phyloP scores from a whole-genome alignment of 352 stramenopile species.

The Phytophthora pinifolia region DNA sequence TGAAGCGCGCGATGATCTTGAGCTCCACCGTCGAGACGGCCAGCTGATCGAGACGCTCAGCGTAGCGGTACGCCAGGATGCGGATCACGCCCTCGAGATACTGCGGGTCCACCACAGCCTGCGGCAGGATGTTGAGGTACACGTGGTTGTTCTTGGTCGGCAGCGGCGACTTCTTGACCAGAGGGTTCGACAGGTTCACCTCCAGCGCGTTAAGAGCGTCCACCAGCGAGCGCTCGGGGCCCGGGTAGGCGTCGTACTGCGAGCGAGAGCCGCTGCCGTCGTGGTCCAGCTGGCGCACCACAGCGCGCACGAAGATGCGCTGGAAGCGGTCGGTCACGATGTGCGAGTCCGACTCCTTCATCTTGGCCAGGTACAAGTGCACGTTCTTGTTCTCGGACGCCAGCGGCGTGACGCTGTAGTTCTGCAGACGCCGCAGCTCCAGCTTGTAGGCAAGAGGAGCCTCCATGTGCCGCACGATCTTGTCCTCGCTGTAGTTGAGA shows the following conservation, averaged over 20 bases:
- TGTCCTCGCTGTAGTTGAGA: slow-evolving; percentile 95
- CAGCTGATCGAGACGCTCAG: slow-evolving; percentile 90
- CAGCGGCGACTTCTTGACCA: slow-evolving; percentile 73
- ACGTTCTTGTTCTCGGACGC: slow-evolving; percentile 95
- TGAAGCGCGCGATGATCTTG: slow-evolving; percentile 95
- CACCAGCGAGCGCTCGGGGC: slow-evolving; percentile 97
- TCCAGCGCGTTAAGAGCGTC: slow-evolving; percentile 98
- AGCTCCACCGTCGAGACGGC: slow-evolving; percentile 97
- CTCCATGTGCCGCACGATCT: slow-evolving; percentile 98
- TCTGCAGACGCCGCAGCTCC: slow-evolving; percentile 96
- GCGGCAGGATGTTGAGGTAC: slow-evolving; percentile 98
- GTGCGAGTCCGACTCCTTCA: slow-evolving; percentile 81
- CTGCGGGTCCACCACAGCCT: slow-evolving; percentile 93
- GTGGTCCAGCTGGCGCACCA: slow-evolving; percentile 91
- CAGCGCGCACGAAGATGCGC: slow-evolving; percentile 96
- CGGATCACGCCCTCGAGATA: slow-evolving; percentile 96
- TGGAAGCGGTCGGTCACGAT: slow-evolving; percentile 87
- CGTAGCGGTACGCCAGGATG: slow-evolving; percentile 86
- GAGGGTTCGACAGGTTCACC: slow-evolving; percentile 93
- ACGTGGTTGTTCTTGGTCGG: slow-evolving; percentile 98
- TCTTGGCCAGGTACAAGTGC: slow-evolving; percentile 97
- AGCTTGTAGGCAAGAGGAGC: slow-evolving; percentile 97
- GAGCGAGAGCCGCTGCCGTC: slow-evolving; percentile 69
- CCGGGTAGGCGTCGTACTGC: slow-evolving; percentile 91
- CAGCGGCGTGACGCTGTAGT: slow-evolving; percentile 97